A percentile compares a stretch with the other conserved stretches of the same genome.
Conservation (phyloP, 352 stramenopile species). For the Ochromonadaceae sp. region DNA sequence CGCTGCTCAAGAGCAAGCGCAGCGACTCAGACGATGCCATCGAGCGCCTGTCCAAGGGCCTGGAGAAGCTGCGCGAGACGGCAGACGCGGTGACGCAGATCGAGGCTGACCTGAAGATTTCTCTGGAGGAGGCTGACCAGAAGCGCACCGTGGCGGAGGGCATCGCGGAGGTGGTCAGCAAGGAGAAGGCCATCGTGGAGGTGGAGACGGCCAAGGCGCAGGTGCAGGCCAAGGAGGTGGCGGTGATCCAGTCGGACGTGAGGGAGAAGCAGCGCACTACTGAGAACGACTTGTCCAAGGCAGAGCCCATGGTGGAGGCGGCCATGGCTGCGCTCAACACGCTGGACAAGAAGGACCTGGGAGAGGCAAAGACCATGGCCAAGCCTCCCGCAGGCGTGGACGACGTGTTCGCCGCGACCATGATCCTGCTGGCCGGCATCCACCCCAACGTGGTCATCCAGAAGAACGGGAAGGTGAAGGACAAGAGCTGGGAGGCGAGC, state of each 20-base stretch:
- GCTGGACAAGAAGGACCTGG: slow-evolving; percentile 87
- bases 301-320: slow-evolving; percentile 75
- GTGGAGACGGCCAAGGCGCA: slow-evolving; percentile 78
- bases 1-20: slow-evolving; percentile 65
- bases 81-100: slow-evolving; percentile 72
- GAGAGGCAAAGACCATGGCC: slow-evolving; percentile 88
- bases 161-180: slow-evolving; percentile 82
- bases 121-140: slow-evolving; percentile 77
- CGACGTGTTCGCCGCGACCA: slow-evolving; percentile 73
- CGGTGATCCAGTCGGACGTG: slow-evolving; percentile 75
- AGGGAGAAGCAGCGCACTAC: slow-evolving; percentile 68
- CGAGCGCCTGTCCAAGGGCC: slow-evolving; percentile 68
- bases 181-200: slow-evolving; percentile 86
- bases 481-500: slow-evolving; percentile 78
- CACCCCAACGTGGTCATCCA: slow-evolving; percentile 76
- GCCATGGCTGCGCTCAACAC: slow-evolving; percentile 88
- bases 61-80: slow-evolving; percentile 79
- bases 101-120: slow-evolving; percentile 73
- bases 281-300: slow-evolving; percentile 70
- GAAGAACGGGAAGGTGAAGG: slow-evolving; percentile 86
- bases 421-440: slow-evolving; percentile 80
- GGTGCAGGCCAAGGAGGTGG: slow-evolving; percentile 73
- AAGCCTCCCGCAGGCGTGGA: slow-evolving; percentile 80
- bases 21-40: slow-evolving; percentile 68
- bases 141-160: slow-evolving; percentile 81